Evolutionary conservation across 345 rosid genomes (phyloP), one percentile per base, ranked within the genome.

Genomic region (Geranium rotundifolium): DNA sequence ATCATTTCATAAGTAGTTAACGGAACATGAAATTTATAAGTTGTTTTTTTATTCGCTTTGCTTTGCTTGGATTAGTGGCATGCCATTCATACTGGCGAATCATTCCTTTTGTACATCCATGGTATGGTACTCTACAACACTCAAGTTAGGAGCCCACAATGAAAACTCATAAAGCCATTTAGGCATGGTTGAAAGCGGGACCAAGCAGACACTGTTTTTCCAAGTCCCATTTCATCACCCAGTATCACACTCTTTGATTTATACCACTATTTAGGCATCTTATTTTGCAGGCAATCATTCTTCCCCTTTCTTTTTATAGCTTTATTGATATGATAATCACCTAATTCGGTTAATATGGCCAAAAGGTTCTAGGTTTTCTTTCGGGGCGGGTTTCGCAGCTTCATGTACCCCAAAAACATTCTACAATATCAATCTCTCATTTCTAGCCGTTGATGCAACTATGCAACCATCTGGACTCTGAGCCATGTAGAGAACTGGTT

Each of bases 211-310:
- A 95, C 88, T 52, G 99, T 90, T 81, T 95, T 95, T n/a, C 97
- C 99, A 34, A 95, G 93, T 62, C 99, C 99, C 99, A 95, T 95
- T 71, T 95, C 99, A 83, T 95, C 99, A 65, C 97, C 99, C 59
- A 95, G 95, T 67, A 95, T 90, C 67, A 95, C 99, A 74, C 90
- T 95, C 75, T 90, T 95, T 54, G 93, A 89, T 76, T 65, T 90
- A 69, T 82, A 78, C 99, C 99, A 90, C n/a, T n/a, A n/a, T n/a
- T n/a, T n/a, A n/a, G n/a, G n/a, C n/a, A n/a, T n/a, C n/a, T n/a
- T n/a, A n/a, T n/a, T n/a, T n/a, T n/a, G n/a, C n/a, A n/a, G n/a
- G n/a, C n/a, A n/a, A n/a, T n/a, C n/a, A n/a, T n/a, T n/a, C n/a
- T n/a, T n/a, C n/a, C n/a, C n/a, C n/a, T n/a, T n/a, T n/a, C n/a